A percentile compares a stretch with the other conserved stretches of the same genome.
Evolutionary conservation across 192 early-diverging fungal genomes (phyloP).

Genomic region (Spinellus fusiger): DNA sequence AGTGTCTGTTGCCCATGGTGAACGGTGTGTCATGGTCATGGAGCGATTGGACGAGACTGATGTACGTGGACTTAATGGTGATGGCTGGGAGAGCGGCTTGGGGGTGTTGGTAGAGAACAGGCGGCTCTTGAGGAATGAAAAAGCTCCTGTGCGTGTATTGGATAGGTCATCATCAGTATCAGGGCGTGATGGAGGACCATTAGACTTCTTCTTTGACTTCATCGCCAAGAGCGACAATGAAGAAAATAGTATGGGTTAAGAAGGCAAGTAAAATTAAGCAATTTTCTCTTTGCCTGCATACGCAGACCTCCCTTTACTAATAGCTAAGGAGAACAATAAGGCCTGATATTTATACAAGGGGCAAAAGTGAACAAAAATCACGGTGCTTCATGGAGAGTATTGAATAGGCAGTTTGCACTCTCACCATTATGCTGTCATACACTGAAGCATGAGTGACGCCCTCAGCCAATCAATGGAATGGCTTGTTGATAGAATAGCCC

Average conservation of each 20-base stretch:
- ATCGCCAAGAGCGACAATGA: constrained; percentile 2
- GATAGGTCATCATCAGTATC: not conserved
- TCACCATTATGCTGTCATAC: constrained; percentile 31
- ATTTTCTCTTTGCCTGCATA: not conserved
- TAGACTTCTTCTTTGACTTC: constrained; percentile 12
- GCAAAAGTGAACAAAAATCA: not conserved
- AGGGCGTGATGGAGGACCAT: not conserved
- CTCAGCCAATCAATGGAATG: not conserved
- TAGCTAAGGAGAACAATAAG: not conserved
- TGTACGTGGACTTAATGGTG: not conserved
- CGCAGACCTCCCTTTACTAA: not conserved
- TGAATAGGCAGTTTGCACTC: constrained; percentile 30
- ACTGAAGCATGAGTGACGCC: not conserved
- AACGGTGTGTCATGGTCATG: not conserved
- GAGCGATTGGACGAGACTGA: not conserved
- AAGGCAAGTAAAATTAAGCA: not conserved
- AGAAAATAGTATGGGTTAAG: not conserved
- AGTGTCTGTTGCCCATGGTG: constrained; percentile 1
- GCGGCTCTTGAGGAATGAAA: constrained; percentile 13
- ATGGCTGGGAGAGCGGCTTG: not conserved
- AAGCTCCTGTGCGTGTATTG: constrained; percentile 1
- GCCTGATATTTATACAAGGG: not conserved
- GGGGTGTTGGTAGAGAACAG: not conserved
- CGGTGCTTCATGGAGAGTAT: constrained; percentile 17
- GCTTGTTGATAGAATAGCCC: not conserved